A percentile compares a stretch with the other conserved stretches of the same genome.
Conservation (phyloP, 371 early-diverging fungal species). For the Rhizomucor pusillus region DNA sequence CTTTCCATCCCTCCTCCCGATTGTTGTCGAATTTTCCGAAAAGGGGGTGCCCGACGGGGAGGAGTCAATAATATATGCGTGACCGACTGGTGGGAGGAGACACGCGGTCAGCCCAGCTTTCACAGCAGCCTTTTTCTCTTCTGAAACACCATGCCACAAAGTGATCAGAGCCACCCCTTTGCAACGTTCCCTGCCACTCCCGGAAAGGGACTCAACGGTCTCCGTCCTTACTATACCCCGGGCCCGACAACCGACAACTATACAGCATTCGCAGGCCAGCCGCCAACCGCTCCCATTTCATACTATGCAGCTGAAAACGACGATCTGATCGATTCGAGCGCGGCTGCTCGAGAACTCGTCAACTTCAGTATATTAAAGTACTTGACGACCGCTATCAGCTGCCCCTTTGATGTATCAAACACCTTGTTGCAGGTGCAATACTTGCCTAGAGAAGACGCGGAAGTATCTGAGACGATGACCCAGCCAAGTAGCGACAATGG, state of each 20-base stretch:
- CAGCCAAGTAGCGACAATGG: background rate
- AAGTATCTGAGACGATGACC: conserved; percentile 21
- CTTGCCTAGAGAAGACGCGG: conserved; percentile 55
- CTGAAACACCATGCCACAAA: conserved; percentile 28
- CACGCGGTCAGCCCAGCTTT: no score
- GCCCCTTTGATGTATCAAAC: conserved; percentile 75
- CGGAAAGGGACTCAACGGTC: conserved; percentile 34
- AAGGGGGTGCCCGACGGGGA: no score
- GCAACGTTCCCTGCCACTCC: conserved; percentile 36
- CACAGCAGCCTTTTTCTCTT: no score
- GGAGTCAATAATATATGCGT: no score
- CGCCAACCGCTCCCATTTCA: conserved; percentile 13
- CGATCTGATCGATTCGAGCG: conserved; percentile 47
- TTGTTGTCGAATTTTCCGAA: no score
- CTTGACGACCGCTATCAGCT: conserved; percentile 61
- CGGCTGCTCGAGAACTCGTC: conserved; percentile 57
- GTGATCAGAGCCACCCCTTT: conserved; percentile 40
- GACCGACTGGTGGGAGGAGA: no score
- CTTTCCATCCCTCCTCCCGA: no score
- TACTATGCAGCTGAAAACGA: conserved; percentile 32
- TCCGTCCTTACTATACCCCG: conserved; percentile 47
- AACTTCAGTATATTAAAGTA: conserved; percentile 68
- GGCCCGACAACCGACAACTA: conserved; percentile 41
- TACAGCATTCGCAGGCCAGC: conserved; percentile 21
- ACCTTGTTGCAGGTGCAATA: conserved; percentile 86